Evolutionary conservation across 164 flowering plant genomes (phyloP), one percentile per base, ranked within the genome.

Genomic region (Cinnamomum micranthum): DNA sequence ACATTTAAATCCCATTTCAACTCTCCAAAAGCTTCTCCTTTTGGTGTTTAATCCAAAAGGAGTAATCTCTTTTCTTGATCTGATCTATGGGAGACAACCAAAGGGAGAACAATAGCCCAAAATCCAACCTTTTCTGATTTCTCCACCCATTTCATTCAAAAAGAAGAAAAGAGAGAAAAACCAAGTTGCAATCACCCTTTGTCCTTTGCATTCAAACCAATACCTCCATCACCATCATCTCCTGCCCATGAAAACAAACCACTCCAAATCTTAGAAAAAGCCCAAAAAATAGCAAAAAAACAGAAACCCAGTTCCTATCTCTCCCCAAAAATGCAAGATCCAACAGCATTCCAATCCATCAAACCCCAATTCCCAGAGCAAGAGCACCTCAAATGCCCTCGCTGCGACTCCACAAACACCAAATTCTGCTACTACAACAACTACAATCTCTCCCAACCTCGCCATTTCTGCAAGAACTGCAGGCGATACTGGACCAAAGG

Each of bases 401-500:
- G 93, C 10, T 92, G 97, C 68, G 97, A 90, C 9, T 92, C 95
- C 6, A 25, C 86, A 65, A 88, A 92, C 87, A 92, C 97, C 69
- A 92, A 92, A 75, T 92, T 82, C 82, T 82, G 84, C 70, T 82
- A 82, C 71, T 82, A 82, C 80, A 82, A 82, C 82, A 82, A 82
- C 77, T 82, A 82, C 75, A 82, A 82, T 70, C 78, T 82, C 52
- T 82, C 84, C n/a, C 84, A 82, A 63, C 84, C 84, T 19, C 82
- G 84, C 76, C 80, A 82, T 66, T 82, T 77, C 77, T 82, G 82
- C 82, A 82, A 82, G 73, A 79, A 77, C 67, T 82, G 84, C 68
- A 64, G 82, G 12, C 76, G 82, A 3, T 82, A 82, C 35, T 82
- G 84, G 84, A 82, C 84, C 62, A 82, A 82, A 75, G 84, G 84